These are phyloP conservation scores for Mucor plumbeus DNA, from an alignment of 371 early-diverging fungal genomes.

Conservation along the genomic window DNA sequence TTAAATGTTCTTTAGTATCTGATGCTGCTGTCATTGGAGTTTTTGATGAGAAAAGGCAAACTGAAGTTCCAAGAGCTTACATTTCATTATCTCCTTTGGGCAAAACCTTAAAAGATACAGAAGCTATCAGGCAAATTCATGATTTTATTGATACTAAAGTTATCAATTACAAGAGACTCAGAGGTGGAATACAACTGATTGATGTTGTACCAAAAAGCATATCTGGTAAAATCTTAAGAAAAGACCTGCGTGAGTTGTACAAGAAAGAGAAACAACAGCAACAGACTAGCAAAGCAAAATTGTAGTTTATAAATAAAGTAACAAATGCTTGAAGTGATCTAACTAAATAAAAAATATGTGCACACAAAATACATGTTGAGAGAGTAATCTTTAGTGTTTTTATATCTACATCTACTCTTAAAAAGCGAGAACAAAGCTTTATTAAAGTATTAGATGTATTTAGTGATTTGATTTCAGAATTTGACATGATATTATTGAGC, in stretches of 20 bases:
- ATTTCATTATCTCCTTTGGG: slow-evolving; percentile 50
- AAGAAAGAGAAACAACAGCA: slow-evolving; percentile 32
- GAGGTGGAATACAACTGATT: slow-evolving; percentile 79
- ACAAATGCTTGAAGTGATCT: too few relatives aligned
- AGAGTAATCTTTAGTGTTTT: too few relatives aligned
- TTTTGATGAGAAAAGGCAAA: slow-evolving; percentile 55
- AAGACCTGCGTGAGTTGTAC: slow-evolving; percentile 45
- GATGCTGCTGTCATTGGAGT: slow-evolving; percentile 76
- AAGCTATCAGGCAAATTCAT: slow-evolving; percentile 1
- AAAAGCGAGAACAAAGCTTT: too few relatives aligned
- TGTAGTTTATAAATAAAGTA: not conserved
- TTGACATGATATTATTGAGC: too few relatives aligned
- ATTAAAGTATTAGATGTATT: too few relatives aligned
- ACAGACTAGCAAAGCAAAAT: slow-evolving; percentile 9
- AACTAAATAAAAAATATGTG: too few relatives aligned
- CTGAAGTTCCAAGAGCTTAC: slow-evolving; percentile 78
- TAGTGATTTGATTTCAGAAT: too few relatives aligned
- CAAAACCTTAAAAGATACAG: not conserved
- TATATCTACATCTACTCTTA: too few relatives aligned
- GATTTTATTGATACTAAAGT: slow-evolving; percentile 5
- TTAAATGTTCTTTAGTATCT: slow-evolving; percentile 66
- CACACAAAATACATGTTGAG: too few relatives aligned
- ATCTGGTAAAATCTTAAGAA: slow-evolving; percentile 83
- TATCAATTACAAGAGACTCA: slow-evolving; percentile 68
- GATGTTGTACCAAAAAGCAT: slow-evolving; percentile 75